Evolutionary conservation across 2,329 filamentous ascomycete genomes (phyloP).

Genomic region (Phaeosphaeria sp.): DNA sequence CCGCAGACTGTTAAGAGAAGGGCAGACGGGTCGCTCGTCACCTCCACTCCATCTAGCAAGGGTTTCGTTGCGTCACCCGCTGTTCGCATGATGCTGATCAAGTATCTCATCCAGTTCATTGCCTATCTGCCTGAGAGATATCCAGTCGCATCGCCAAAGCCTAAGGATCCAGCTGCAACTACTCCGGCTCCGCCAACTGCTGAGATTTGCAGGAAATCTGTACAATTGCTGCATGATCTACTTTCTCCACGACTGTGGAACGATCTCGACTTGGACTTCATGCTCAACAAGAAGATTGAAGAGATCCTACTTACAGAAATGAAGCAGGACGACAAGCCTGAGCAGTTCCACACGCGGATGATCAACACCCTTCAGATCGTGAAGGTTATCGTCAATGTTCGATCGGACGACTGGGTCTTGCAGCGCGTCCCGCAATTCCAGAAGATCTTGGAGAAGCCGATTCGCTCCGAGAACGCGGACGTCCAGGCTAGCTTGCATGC

Average conservation of each 20-base stretch:
- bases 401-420: slow-evolving; percentile 89
- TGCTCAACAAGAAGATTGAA: slow-evolving; percentile 90
- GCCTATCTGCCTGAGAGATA: slow-evolving; percentile 87
- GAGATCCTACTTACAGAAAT: slow-evolving; percentile 79
- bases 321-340: slow-evolving; percentile 59
- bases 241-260: slow-evolving; percentile 89
- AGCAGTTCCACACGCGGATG: slow-evolving; percentile 83
- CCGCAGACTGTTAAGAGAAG: slow-evolving; percentile 76
- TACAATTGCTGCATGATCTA: slow-evolving; percentile 81
- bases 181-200: slow-evolving; percentile 57
- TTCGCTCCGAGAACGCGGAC: slow-evolving; percentile 88
- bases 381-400: slow-evolving; percentile 85
- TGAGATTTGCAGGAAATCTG: slow-evolving; percentile 85
- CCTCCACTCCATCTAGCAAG: slow-evolving; percentile 60
- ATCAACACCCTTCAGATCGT: slow-evolving; percentile 94
- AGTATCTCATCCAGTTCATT: slow-evolving; percentile 95
- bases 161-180: slow-evolving; percentile 49
- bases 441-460: slow-evolving; percentile 85
- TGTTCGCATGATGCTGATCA: slow-evolving; percentile 81
- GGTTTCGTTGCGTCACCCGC: slow-evolving; percentile 54
- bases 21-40: slow-evolving; percentile 68
- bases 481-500: slow-evolving; percentile 91
- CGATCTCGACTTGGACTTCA: slow-evolving; percentile 81
- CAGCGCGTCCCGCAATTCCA: slow-evolving; percentile 79
- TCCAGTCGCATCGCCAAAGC: slow-evolving; percentile 62